Conservation (phyloP, 2,329 filamentous ascomycete genomes). For the Talaromyces piceae region DNA sequence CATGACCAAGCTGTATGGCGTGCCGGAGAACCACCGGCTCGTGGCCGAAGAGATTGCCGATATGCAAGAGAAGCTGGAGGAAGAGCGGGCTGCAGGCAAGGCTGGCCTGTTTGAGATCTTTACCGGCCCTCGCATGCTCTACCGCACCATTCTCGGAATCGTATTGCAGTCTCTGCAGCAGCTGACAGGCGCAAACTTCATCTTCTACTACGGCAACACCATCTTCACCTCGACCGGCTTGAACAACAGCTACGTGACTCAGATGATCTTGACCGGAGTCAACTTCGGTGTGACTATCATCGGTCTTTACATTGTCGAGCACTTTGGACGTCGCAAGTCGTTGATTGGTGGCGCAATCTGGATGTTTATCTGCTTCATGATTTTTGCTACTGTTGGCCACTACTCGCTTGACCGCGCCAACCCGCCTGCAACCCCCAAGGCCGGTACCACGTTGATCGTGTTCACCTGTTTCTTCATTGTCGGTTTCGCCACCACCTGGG, state of each 20-base stretch:
- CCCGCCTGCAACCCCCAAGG: conserved; percentile 38
- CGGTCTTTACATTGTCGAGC: conserved; percentile 63
- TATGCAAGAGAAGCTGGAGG: conserved; percentile 53
- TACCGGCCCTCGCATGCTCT: conserved; percentile 41
- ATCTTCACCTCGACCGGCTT: conserved; percentile 63
- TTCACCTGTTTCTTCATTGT: conserved; percentile 68
- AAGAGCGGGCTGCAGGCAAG: conserved; percentile 40
- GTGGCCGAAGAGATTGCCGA: conserved; percentile 50
- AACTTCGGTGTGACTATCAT: conserved; percentile 62
- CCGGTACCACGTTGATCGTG: conserved; percentile 63
- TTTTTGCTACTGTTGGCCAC: conserved; percentile 54
- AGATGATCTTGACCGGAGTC: conserved; percentile 61
- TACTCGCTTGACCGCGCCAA: conserved; percentile 32
- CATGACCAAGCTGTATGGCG: conserved; percentile 50
- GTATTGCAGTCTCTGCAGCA: conserved; percentile 42
- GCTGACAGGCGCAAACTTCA: conserved; percentile 43
- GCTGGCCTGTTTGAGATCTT: conserved; percentile 39
- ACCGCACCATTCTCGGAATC: conserved; percentile 40
- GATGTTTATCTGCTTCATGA: conserved; percentile 57
- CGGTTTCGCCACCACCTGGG: conserved; percentile 65
- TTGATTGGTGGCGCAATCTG: conserved; percentile 60
- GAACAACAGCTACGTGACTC: conserved; percentile 57
- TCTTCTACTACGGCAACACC: conserved; percentile 48
- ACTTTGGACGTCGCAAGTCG: conserved; percentile 60
- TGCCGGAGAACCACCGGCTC: conserved; percentile 48